Evolutionary conservation across 352 stramenopile species (phyloP).

Genomic region (Phytophthora uliginosa): DNA sequence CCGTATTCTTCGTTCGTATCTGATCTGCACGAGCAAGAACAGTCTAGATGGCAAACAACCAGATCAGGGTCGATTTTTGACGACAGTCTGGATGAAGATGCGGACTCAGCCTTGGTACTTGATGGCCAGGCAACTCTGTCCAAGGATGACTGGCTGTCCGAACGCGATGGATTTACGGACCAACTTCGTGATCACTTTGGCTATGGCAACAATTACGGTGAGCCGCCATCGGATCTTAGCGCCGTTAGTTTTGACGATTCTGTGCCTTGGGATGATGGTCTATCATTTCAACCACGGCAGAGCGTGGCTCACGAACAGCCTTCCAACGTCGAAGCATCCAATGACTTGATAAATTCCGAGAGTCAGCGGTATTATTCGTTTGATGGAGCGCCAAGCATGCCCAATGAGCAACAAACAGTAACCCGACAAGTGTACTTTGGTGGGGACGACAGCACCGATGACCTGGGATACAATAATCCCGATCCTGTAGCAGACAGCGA

Average conservation of each 20-base stretch:
- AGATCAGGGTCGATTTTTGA: slow-evolving; percentile 23
- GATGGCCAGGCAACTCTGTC: slow-evolving; percentile 23
- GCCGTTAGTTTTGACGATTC: slow-evolving; percentile 87
- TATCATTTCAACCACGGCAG: slow-evolving; percentile 50
- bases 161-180: slow-evolving; percentile 15
- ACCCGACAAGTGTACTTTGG: slow-evolving; percentile 12
- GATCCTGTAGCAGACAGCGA: slow-evolving; percentile 11
- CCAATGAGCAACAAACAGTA: background rate
- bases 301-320: slow-evolving; percentile 11
- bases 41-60: slow-evolving; percentile 17
- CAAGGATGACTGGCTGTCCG: slow-evolving; percentile 26
- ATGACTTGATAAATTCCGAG: background rate
- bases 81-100: slow-evolving; percentile 51
- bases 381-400: background rate
- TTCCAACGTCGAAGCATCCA: slow-evolving; percentile 6
- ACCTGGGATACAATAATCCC: slow-evolving; percentile 4
- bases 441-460: slow-evolving; percentile 5
- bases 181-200: slow-evolving; percentile 35
- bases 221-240: slow-evolving; percentile 66
- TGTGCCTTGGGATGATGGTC: slow-evolving; percentile 73
- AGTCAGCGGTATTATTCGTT: slow-evolving; percentile 8
- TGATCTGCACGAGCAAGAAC: slow-evolving; percentile 36
- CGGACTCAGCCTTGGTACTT: slow-evolving; percentile 60
- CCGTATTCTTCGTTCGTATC: slow-evolving; percentile 42
- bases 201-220: slow-evolving; percentile 22